Conservation (phyloP, 148 eudicot genomes). For the Nyssa sinensis region DNA sequence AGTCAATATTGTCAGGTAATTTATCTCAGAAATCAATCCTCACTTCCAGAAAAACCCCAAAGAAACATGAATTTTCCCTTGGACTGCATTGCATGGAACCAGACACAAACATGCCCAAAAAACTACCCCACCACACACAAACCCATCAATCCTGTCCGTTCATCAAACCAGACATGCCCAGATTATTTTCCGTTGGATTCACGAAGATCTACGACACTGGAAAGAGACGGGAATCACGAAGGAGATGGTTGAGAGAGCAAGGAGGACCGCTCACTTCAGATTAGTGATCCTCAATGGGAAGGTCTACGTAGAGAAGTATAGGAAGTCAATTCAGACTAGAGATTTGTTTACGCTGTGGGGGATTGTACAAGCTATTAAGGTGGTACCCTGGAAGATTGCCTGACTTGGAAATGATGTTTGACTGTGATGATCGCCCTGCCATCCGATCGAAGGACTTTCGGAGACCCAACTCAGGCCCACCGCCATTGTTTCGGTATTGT, state of each 20-base stretch:
- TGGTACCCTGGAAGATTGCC: conserved; percentile 86
- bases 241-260: conserved; percentile 63
- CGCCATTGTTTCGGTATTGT: conserved; percentile 76
- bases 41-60: neutral
- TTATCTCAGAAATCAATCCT: neutral
- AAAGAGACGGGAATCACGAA: conserved; percentile 58
- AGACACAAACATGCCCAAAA: conserved; percentile 43
- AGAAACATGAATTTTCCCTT: conserved; percentile 25
- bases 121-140: conserved; percentile 31
- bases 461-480: conserved; percentile 38
- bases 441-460: conserved; percentile 25
- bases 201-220: conserved; percentile 77
- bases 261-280: conserved; percentile 52
- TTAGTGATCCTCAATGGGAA: conserved; percentile 57
- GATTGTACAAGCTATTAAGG: conserved; percentile 55
- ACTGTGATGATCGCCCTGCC: conserved; percentile 61
- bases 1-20: conserved; percentile 20
- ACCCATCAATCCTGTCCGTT: conserved; percentile 17
- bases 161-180: conserved; percentile 52
- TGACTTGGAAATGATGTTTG: conserved; percentile 73
- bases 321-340: conserved; percentile 51
- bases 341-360: conserved; percentile 82
- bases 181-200: conserved; percentile 85
- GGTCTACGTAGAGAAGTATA: conserved; percentile 64
- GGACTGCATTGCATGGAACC: conserved; percentile 37